phyloP scores from a whole-genome alignment of 345 rosid genomes.

The Conringia planisiliqua region DNA sequence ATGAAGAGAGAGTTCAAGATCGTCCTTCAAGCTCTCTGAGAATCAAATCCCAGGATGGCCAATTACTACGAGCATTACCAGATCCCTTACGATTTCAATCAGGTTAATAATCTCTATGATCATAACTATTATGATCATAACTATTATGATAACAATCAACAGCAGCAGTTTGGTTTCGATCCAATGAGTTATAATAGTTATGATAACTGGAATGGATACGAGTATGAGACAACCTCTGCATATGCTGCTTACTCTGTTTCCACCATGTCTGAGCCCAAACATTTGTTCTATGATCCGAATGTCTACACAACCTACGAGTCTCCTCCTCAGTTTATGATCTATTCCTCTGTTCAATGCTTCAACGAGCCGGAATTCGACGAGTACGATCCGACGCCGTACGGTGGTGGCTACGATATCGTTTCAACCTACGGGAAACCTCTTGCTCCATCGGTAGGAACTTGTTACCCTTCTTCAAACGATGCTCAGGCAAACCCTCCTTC shows the following conservation, averaged over 20 bases:
- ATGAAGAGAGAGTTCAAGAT: neutral
- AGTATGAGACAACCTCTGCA: conserved; percentile 21
- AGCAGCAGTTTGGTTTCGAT: neutral
- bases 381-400: conserved; percentile 73
- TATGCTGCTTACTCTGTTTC: conserved; percentile 48
- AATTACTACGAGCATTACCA: conserved; percentile 24
- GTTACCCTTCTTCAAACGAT: conserved; percentile 51
- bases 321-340: conserved; percentile 41
- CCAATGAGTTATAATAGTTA: conserved; percentile 12
- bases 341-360: conserved; percentile 44
- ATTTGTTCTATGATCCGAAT: conserved; percentile 30
- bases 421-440: conserved; percentile 64
- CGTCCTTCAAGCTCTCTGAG: conserved; percentile 8
- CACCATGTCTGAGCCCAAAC: conserved; percentile 37
- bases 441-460: conserved; percentile 52
- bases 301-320: conserved; percentile 21
- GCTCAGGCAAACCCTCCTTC: conserved; percentile 14
- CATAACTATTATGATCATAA: conserved; percentile 10
- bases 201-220: conserved; percentile 29
- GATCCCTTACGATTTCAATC: conserved; percentile 12
- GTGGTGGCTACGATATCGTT: conserved; percentile 62
- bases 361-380: conserved; percentile 57
- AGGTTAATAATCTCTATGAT: conserved; percentile 25
- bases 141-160: conserved; percentile 3
- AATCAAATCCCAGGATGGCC: conserved; percentile 5